phyloP scores from a whole-genome alignment of 2,329 filamentous ascomycete genomes.

The Zalaria sp. region DNA sequence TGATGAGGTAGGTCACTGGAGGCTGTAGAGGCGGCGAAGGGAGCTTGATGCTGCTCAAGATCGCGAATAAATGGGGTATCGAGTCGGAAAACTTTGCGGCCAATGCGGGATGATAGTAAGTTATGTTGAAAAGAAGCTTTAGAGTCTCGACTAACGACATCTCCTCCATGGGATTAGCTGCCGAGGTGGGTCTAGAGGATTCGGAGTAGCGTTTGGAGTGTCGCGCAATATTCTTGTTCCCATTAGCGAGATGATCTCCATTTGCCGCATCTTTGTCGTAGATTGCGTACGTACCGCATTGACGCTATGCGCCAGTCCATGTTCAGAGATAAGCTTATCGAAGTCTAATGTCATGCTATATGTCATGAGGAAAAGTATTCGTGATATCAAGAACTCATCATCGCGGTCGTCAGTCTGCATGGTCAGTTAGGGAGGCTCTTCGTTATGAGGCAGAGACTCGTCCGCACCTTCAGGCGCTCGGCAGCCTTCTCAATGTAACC shows the following conservation, averaged over 20 bases:
- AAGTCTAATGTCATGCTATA: conserved; percentile 62
- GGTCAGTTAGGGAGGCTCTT: not conserved
- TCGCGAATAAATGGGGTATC: conserved; percentile 54
- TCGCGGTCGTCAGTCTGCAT: conserved; percentile 56
- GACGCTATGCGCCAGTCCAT: conserved; percentile 55
- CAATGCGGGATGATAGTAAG: conserved; percentile 55
- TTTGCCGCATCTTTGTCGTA: too few relatives aligned
- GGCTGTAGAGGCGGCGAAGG: conserved; percentile 55
- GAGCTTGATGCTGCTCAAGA: conserved; percentile 50
- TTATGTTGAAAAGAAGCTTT: conserved; percentile 82
- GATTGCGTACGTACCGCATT: conserved; percentile 26
- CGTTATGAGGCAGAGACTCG: not conserved
- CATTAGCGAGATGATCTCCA: too few relatives aligned
- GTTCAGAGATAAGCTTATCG: conserved; percentile 47
- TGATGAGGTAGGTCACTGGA: conserved; percentile 58
- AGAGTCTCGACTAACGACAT: conserved; percentile 73
- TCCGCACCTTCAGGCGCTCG: conserved; percentile 45
- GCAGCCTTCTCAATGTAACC: conserved; percentile 55
- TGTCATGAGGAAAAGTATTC: conserved; percentile 67
- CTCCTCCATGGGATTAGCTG: conserved; percentile 49
- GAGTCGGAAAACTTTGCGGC: conserved; percentile 49
- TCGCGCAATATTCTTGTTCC: conserved; percentile 45
- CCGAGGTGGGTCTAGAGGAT: conserved; percentile 29
- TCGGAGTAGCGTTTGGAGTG: conserved; percentile 32
- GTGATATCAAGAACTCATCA: conserved; percentile 73